Conservation (phyloP, 2,329 filamentous ascomycete genomes). For the Ophiostoma piceae region DNA sequence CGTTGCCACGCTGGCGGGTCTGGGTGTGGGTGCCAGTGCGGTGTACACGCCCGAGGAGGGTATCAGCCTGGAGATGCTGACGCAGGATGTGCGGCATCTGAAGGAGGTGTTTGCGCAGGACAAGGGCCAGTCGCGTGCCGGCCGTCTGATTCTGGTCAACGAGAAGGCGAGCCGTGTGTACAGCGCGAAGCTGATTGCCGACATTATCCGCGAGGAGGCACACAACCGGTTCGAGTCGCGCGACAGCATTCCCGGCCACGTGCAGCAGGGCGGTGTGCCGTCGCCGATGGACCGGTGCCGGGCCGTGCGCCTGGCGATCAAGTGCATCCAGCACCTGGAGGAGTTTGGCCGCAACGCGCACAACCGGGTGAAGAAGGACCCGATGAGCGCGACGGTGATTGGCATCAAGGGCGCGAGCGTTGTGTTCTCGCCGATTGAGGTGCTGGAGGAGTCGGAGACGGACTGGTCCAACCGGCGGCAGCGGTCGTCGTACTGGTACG, state of each 20-base stretch:
- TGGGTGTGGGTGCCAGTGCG: slow-evolving; percentile 84
- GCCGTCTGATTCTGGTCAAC: slow-evolving; percentile 93
- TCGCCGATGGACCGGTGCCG: slow-evolving; percentile 94
- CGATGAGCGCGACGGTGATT: slow-evolving; percentile 73
- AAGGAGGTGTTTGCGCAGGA: slow-evolving; percentile 81
- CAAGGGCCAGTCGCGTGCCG: slow-evolving; percentile 80
- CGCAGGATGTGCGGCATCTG: slow-evolving; percentile 81
- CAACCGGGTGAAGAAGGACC: slow-evolving; percentile 65
- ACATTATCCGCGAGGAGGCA: slow-evolving; percentile 92
- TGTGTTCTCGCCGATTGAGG: slow-evolving; percentile 76
- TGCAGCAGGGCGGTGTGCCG: slow-evolving; percentile 88
- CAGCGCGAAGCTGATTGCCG: slow-evolving; percentile 85
- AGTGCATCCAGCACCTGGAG: slow-evolving; percentile 90
- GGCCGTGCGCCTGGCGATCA: slow-evolving; percentile 85
- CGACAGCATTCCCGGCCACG: slow-evolving; percentile 86
- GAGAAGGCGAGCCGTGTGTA: slow-evolving; percentile 90
- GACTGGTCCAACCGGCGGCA: slow-evolving; percentile 91
- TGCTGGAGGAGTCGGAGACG: slow-evolving; percentile 76
- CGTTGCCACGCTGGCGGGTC: slow-evolving; percentile 81
- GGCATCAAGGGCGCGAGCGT: slow-evolving; percentile 88
- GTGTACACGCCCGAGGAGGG: slow-evolving; percentile 98
- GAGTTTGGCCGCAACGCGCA: slow-evolving; percentile 61
- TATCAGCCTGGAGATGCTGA: slow-evolving; percentile 87
- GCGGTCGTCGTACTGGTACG: slow-evolving; percentile 78
- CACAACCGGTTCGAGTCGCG: slow-evolving; percentile 88